Percentiles rank a stretch among this genome's conserved stretches.
These are phyloP conservation scores for Leptographium radiaticola DNA, from an alignment of 2,329 filamentous ascomycete species.

Conservation along the genomic window DNA sequence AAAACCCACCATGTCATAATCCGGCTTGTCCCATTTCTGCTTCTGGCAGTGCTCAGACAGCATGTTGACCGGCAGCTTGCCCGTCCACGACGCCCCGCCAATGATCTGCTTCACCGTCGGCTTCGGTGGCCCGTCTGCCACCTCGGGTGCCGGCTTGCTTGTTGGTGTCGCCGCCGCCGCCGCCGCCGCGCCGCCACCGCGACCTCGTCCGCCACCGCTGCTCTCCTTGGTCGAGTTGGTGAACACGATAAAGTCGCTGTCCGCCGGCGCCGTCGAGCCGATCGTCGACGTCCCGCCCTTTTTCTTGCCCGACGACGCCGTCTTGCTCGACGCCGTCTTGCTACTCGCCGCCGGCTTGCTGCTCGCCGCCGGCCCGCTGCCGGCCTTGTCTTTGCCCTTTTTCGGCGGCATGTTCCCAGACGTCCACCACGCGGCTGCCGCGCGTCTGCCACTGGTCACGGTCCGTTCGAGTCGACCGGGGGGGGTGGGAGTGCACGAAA, in stretches of 20 bases:
- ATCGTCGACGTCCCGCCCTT: slow-evolving; percentile 1
- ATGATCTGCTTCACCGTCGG: slow-evolving; percentile 69
- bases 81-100: slow-evolving; percentile 91
- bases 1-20: slow-evolving; percentile 64
- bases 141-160: slow-evolving; percentile 11
- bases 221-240: slow-evolving; percentile 44
- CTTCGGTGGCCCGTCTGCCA: slow-evolving; percentile 30
- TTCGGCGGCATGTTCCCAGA: slow-evolving; percentile 1
- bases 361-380: neutral
- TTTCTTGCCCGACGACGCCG: slow-evolving; percentile 5
- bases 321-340: neutral
- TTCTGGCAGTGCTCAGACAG: slow-evolving; percentile 92
- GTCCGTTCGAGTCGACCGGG: no score
- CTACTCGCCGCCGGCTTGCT: neutral
- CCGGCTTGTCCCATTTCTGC: slow-evolving; percentile 87
- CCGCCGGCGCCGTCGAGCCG: slow-evolving; percentile 19
- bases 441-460: no score
- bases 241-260: slow-evolving; percentile 42
- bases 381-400: slow-evolving; percentile 3
- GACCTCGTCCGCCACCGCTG: slow-evolving; percentile 24
- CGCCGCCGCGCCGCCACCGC: slow-evolving; percentile 9
- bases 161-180: neutral
- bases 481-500: no score
- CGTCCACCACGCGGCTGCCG: no score
- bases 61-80: slow-evolving; percentile 87